Evolutionary conservation across 2,329 filamentous ascomycete species (phyloP).

Genomic region (Aspergillus unguis): DNA sequence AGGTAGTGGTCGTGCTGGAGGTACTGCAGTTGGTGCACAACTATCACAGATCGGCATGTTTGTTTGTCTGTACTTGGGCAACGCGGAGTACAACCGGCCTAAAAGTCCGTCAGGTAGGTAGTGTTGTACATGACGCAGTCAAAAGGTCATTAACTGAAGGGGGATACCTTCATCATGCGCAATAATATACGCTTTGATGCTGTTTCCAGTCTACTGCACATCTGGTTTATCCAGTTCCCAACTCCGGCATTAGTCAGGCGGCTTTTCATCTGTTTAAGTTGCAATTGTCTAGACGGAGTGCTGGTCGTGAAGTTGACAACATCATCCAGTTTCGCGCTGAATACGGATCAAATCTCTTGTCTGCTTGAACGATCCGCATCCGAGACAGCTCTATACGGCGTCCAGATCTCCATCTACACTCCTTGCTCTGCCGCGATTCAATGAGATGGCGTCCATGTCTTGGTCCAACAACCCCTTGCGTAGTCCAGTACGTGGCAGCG

Average conservation of each 20-base stretch:
- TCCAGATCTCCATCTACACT: conserved; percentile 35
- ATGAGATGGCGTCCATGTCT: conserved; percentile 27
- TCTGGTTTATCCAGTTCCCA: too few relatives aligned
- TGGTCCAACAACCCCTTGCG: conserved; percentile 23
- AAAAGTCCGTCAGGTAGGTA: neutral
- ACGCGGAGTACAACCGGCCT: conserved; percentile 46
- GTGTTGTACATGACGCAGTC: neutral
- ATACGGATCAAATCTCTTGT: conserved; percentile 37
- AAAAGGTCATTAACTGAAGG: neutral
- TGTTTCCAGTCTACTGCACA: conserved; percentile 44
- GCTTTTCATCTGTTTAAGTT: conserved; percentile 36
- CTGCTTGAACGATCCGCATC: conserved; percentile 36
- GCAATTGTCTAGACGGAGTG: conserved; percentile 45
- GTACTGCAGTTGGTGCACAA: conserved; percentile 47
- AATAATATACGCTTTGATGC: conserved; percentile 47
- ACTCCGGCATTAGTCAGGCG: conserved; percentile 55
- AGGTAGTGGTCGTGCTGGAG: conserved; percentile 48
- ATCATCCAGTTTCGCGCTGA: conserved; percentile 47
- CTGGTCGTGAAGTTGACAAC: conserved; percentile 23
- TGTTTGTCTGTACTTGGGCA: conserved; percentile 49
- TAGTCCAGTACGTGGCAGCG: conserved; percentile 28
- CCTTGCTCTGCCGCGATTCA: conserved; percentile 32
- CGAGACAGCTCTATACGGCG: conserved; percentile 24
- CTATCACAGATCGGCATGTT: conserved; percentile 46
- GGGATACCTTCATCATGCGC: conserved; percentile 52